These are phyloP conservation scores for Axilococcus clingmanii DNA, from an alignment of 139 green algal species.

Conservation along the genomic window DNA sequence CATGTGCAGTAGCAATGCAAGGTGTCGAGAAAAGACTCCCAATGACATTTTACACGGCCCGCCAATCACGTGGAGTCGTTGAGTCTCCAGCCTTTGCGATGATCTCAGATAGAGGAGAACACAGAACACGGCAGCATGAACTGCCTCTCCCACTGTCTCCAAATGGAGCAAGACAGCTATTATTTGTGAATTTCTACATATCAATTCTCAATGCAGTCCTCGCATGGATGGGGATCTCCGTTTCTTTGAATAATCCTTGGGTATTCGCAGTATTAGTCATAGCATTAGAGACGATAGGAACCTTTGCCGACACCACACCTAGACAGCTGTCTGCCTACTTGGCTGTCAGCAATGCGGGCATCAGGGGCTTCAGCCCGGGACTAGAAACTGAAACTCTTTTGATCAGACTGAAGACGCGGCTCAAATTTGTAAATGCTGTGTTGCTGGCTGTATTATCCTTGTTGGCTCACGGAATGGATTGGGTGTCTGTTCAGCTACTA, in stretches of 20 bases:
- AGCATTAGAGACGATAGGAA: slow-evolving; percentile 10
- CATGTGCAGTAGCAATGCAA: slow-evolving; percentile 4
- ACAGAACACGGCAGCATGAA: background rate
- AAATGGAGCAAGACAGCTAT: slow-evolving; percentile 12
- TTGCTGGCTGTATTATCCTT: slow-evolving; percentile 15
- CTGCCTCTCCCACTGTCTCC: slow-evolving; percentile 23
- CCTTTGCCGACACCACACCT: slow-evolving; percentile 13
- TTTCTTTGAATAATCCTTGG: slow-evolving; percentile 1
- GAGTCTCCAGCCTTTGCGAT: background rate
- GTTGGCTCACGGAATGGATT: slow-evolving; percentile 9
- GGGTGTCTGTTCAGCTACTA: background rate
- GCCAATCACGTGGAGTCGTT: background rate
- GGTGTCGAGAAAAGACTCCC: slow-evolving; percentile 17
- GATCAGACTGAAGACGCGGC: background rate
- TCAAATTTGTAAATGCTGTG: slow-evolving; percentile 17
- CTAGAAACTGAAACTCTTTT: slow-evolving; percentile 8
- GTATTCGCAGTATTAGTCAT: slow-evolving; percentile 21
- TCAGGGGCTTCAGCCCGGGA: slow-evolving; percentile 13
- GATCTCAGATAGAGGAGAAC: background rate
- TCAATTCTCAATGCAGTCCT: slow-evolving; percentile 8
- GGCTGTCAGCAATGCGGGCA: slow-evolving; percentile 9
- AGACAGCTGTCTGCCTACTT: slow-evolving; percentile 16
- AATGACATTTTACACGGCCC: slow-evolving; percentile 10
- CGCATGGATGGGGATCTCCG: slow-evolving; percentile 2
- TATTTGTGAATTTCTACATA: slow-evolving; percentile 32